Evolutionary conservation across 2,329 filamentous ascomycete genomes (phyloP).

Genomic region (Ploettnerulaceae sp.): DNA sequence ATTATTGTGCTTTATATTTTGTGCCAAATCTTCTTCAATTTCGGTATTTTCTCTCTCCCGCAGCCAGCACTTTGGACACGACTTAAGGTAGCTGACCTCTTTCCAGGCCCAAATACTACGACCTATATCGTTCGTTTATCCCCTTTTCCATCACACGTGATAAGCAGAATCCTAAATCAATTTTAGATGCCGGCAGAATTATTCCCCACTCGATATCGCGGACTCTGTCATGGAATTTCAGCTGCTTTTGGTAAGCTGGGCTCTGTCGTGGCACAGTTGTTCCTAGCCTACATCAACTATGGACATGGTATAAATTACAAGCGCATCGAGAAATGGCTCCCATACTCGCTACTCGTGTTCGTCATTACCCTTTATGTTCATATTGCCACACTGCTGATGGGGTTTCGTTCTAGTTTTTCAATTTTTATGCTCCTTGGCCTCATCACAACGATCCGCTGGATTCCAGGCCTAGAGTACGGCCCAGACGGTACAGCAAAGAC

Average conservation of each 20-base stretch:
- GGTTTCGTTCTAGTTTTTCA: constrained; percentile 15
- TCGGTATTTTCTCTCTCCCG: constrained; percentile 10
- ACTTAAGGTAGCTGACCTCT: background rate
- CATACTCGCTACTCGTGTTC: constrained; percentile 23
- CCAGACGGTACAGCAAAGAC: constrained; percentile 18
- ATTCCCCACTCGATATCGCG: constrained; percentile 15
- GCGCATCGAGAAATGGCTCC: constrained; percentile 19
- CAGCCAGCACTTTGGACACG: no score
- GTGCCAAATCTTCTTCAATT: constrained; percentile 25
- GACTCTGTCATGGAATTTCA: constrained; percentile 14
- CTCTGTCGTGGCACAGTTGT: constrained; percentile 13
- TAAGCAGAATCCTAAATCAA: no score
- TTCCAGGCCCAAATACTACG: constrained; percentile 9
- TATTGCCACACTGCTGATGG: background rate
- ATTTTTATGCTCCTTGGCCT: constrained; percentile 25
- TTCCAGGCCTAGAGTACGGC: constrained; percentile 18
- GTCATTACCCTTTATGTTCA: background rate
- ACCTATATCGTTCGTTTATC: constrained; percentile 10
- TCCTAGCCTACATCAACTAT: constrained; percentile 21
- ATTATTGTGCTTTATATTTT: constrained; percentile 21
- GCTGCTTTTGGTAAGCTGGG: constrained; percentile 13
- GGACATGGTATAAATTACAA: constrained; percentile 15
- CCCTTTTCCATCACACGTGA: background rate
- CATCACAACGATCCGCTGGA: constrained; percentile 17
- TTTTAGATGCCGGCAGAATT: constrained; percentile 12